Evolutionary conservation across 441 rosid species (phyloP).

Genomic region (Croton laevigatus): DNA sequence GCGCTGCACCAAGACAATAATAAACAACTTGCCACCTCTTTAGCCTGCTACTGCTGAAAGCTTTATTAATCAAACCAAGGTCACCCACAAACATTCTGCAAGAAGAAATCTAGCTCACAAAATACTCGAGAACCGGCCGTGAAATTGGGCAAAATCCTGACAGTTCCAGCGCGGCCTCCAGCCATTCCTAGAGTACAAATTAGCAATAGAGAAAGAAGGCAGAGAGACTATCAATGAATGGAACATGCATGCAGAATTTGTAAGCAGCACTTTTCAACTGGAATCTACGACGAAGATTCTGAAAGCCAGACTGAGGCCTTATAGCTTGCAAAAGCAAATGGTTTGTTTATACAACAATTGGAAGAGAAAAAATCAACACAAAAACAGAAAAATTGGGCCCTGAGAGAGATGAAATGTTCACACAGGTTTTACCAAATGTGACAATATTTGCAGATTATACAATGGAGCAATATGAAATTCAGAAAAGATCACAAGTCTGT

Average conservation of each 20-base stretch:
- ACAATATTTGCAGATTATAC: slow-evolving; percentile 48
- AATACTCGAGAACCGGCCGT: not conserved
- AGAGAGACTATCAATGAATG: not conserved
- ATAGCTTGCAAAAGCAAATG: slow-evolving; percentile 15
- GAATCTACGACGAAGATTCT: slow-evolving; percentile 1
- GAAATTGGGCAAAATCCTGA: not conserved
- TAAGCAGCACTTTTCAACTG: slow-evolving; percentile 1
- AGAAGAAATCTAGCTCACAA: slow-evolving; percentile 10
- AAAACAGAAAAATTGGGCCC: slow-evolving; percentile 14
- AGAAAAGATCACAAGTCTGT: slow-evolving; percentile 30
- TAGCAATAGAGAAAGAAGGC: slow-evolving; percentile 3
- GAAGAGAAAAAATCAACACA: slow-evolving; percentile 13
- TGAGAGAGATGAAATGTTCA: slow-evolving; percentile 42
- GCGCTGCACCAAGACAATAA: not conserved
- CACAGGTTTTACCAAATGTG: slow-evolving; percentile 51
- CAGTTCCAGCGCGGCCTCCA: not conserved
- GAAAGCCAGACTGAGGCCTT: not conserved
- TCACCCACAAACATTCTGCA: slow-evolving; percentile 12
- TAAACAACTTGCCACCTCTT: slow-evolving; percentile 1
- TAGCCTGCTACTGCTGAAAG: slow-evolving; percentile 1
- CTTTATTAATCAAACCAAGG: slow-evolving; percentile 4
- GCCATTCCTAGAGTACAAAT: not conserved
- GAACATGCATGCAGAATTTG: not conserved
- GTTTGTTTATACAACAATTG: slow-evolving; percentile 12
- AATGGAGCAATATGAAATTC: slow-evolving; percentile 49